Conservation (phyloP, 805 yeast species). For the Myxozyma monticola region DNA sequence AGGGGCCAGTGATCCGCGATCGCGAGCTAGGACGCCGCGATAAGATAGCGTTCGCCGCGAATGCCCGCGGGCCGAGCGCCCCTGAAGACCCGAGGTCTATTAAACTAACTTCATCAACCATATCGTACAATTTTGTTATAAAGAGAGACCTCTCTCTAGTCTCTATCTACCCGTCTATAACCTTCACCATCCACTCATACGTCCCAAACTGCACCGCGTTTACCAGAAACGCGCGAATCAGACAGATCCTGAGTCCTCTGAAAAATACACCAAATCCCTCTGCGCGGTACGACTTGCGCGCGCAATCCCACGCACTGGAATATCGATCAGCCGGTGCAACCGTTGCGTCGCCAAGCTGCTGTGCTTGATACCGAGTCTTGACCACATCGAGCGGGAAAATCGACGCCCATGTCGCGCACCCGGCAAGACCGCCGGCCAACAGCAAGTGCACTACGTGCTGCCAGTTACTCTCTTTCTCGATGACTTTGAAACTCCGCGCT, state of each 20-base stretch:
- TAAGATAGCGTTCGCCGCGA: too few relatives aligned
- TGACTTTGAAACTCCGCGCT: slow-evolving; percentile 8
- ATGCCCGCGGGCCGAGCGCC: too few relatives aligned
- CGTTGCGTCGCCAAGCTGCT: not conserved
- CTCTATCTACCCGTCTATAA: slow-evolving; percentile 5
- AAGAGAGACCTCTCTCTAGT: not conserved
- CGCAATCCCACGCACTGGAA: slow-evolving; percentile 28
- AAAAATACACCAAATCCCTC: slow-evolving; percentile 30
- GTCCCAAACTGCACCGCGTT: slow-evolving; percentile 34
- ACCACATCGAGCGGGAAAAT: slow-evolving; percentile 33
- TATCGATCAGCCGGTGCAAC: slow-evolving; percentile 8
- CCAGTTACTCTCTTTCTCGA: slow-evolving; percentile 3
- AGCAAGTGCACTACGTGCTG: slow-evolving; percentile 15
- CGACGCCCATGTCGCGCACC: slow-evolving; percentile 34
- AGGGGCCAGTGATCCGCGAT: too few relatives aligned
- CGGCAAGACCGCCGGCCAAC: slow-evolving; percentile 34
- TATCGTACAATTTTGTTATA: too few relatives aligned
- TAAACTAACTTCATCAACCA: too few relatives aligned
- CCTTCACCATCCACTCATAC: slow-evolving; percentile 30
- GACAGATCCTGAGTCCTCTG: slow-evolving; percentile 27
- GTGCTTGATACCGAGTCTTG: slow-evolving; percentile 32
- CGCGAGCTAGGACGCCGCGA: too few relatives aligned
- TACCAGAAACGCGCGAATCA: slow-evolving; percentile 33
- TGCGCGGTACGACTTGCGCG: slow-evolving; percentile 20
- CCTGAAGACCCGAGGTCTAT: too few relatives aligned